A percentile compares a stretch with the other conserved stretches of the same genome.
These are phyloP conservation scores for Canariomyces notabilis DNA, from an alignment of 2,329 filamentous ascomycete species.

Conservation along the genomic window DNA sequence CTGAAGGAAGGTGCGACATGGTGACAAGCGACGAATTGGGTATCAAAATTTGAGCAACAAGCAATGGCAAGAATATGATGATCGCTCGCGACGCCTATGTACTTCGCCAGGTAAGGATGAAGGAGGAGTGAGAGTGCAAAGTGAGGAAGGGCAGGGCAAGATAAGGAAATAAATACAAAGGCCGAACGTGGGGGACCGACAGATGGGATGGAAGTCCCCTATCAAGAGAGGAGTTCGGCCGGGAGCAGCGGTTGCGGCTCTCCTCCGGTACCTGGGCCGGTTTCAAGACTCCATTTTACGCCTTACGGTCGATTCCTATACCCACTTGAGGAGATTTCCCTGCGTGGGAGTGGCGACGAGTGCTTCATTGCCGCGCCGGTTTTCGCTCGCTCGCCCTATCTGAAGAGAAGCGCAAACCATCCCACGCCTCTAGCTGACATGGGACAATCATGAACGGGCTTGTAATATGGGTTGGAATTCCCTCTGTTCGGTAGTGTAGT, in stretches of 20 bases:
- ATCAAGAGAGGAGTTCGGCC: constrained; percentile 12
- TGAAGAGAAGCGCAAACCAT: constrained; percentile 14
- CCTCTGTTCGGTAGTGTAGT: too few relatives aligned
- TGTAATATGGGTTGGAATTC: too few relatives aligned
- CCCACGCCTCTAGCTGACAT: constrained; percentile 18
- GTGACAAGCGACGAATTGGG: constrained; percentile 23
- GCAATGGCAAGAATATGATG: background rate
- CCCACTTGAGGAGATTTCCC: constrained; percentile 12
- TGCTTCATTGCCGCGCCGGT: constrained; percentile 18
- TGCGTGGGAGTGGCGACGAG: constrained; percentile 19
- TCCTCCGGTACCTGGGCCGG: constrained; percentile 2
- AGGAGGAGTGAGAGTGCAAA: constrained; percentile 7
- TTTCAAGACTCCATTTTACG: constrained; percentile 13
- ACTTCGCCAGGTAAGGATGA: constrained; percentile 7
- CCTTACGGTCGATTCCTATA: constrained; percentile 5
- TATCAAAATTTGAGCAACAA: background rate
- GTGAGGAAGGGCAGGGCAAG: constrained; percentile 4
- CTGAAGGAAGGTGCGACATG: constrained; percentile 79
- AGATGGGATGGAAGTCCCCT: constrained; percentile 9
- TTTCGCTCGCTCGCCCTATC: constrained; percentile 20
- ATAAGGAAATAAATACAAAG: constrained; percentile 15
- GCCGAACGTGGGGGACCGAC: constrained; percentile 4
- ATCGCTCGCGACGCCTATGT: constrained; percentile 10
- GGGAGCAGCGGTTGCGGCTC: constrained; percentile 6
- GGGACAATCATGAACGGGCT: background rate